Base-by-base conservation (phyloP, 225 moss, liverwort and hornwort genomes). In the Sphagnum contortum region DNA sequence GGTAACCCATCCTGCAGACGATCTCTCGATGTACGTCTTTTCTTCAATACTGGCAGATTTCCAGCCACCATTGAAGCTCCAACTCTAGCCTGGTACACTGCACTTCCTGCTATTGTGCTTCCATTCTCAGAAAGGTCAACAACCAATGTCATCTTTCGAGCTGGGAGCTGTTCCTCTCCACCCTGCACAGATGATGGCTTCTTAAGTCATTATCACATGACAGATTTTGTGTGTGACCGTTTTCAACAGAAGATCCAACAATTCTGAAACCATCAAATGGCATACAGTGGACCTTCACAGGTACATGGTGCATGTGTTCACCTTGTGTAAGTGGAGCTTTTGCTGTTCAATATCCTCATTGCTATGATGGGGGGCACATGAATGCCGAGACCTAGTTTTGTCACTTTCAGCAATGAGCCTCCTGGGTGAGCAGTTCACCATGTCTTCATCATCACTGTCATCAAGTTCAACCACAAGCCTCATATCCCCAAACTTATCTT, bases 381-480 rank as follows among this genome's bases (percentile, higher is more conserved):
- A 29, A 29, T 59, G 57, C 59, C 60, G 60, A 49, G 47, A 45
- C 49, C 63, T 47, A 12, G 11, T 49, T 50, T 64, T 64, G 29
- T 48, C 8, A 48, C 11, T 52, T 52, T 9, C 52, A 52, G 6
- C 52, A 52, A 0, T 9, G 52, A 52, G 9, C 7, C 9, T 6
- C 52, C 52, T 9, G 29, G 29, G 10, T 66, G 65, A 55, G 54
- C 47, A 48, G 47, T 13, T 54, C 29, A 12, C 72, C 44, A 54
- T 12, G 10, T 57, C 9, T n/a, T 83, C 83, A 5, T 79, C 74
- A 48, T 83, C 83, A 48, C 79, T 76, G 64, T 79, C 80, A 45
- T 57, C 70, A n/a, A 83, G 83, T 62, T 77, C 83, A 5, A 79
- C 67, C 55, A 83, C 63, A 2, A 75, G 68, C 49, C 70, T 53